phyloP scores from a whole-genome alignment of 2,329 filamentous ascomycete genomes.

The Drechslerella dactyloides region DNA sequence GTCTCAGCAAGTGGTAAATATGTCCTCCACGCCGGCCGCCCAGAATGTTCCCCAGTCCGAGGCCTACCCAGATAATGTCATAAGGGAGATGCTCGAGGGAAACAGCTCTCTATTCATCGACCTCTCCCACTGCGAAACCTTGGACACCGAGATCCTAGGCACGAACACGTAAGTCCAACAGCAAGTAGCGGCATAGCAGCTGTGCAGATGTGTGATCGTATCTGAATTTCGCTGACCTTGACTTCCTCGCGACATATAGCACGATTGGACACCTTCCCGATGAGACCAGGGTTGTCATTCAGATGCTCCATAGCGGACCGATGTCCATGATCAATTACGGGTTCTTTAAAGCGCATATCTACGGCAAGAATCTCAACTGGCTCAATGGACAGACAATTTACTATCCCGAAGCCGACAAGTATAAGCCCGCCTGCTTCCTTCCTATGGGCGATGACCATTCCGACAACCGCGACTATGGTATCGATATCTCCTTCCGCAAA shows the following conservation, averaged over 20 bases:
- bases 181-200: neutral
- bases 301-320: conserved; percentile 24
- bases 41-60: neutral
- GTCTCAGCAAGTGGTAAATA: neutral
- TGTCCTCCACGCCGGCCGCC: neutral
- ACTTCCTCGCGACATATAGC: conserved; percentile 7
- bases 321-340: conserved; percentile 18
- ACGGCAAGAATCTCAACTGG: conserved; percentile 43
- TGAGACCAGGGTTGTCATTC: conserved; percentile 23
- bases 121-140: conserved; percentile 1
- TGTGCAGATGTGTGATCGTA: neutral
- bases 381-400: conserved; percentile 39
- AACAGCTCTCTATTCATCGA: conserved; percentile 24
- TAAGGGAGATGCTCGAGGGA: conserved; percentile 17
- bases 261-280: conserved; percentile 27
- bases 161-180: conserved; percentile 24
- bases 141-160: conserved; percentile 30
- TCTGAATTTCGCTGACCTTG: neutral
- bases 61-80: conserved; percentile 12
- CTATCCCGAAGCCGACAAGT: conserved; percentile 29
- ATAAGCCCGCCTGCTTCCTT: conserved; percentile 30
- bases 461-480: conserved; percentile 12
- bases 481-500: conserved; percentile 24
- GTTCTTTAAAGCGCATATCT: conserved; percentile 27
- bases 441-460: conserved; percentile 15